These are phyloP conservation scores for Gautieria morchelliformis DNA, from an alignment of 768 basidiomycete genomes.

Conservation along the genomic window DNA sequence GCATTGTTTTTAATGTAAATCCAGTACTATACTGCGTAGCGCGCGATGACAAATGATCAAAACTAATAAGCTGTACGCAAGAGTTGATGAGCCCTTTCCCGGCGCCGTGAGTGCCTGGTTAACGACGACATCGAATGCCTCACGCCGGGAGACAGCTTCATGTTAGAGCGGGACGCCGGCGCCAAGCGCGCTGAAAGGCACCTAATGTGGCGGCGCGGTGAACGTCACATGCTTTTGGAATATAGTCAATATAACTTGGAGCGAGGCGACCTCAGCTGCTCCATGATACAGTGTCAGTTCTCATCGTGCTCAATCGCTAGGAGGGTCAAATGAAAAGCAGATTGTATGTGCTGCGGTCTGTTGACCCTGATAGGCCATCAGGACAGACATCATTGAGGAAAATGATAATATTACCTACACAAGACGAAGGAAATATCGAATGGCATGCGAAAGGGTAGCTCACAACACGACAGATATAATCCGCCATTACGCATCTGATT, in stretches of 20 bases:
- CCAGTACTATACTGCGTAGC: too few relatives aligned
- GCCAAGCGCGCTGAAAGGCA: constrained; percentile 26
- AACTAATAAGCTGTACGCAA: too few relatives aligned
- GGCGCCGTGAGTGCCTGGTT: too few relatives aligned
- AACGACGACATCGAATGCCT: too few relatives aligned
- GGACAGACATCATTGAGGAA: constrained; percentile 12
- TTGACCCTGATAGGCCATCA: not conserved
- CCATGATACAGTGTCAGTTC: constrained; percentile 10
- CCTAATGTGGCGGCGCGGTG: constrained; percentile 18
- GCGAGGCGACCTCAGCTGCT: not conserved
- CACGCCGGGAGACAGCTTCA: constrained; percentile 21
- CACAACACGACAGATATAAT: too few relatives aligned
- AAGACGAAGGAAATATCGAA: not conserved
- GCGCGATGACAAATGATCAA: too few relatives aligned
- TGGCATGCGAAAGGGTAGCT: not conserved
- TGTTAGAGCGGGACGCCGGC: too few relatives aligned
- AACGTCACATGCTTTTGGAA: not conserved
- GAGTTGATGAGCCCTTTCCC: too few relatives aligned
- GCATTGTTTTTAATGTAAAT: too few relatives aligned
- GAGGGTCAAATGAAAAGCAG: constrained; percentile 13
- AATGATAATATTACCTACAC: constrained; percentile 6
- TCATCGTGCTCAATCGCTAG: constrained; percentile 16
- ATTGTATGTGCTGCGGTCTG: constrained; percentile 17
- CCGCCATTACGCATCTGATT: too few relatives aligned
- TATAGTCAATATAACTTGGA: constrained; percentile 1